phyloP scores from a whole-genome alignment of 148 eudicot genomes.

The Chenopodium formosanum region DNA sequence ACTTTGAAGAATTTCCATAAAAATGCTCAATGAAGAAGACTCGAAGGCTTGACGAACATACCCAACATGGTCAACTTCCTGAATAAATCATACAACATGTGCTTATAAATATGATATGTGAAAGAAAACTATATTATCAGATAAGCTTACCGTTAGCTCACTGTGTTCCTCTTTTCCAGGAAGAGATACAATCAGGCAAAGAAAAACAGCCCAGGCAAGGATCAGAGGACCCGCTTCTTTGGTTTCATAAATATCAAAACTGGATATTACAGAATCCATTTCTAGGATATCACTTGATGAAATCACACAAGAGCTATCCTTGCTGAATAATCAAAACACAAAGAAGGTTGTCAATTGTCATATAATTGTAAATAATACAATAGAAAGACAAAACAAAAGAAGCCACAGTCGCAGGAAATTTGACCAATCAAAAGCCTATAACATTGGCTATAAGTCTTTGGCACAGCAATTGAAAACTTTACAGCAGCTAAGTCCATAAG shows the following conservation, averaged over 20 bases:
- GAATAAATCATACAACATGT: conserved; percentile 25
- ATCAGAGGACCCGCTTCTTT: conserved; percentile 85
- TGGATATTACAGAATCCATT: conserved; percentile 67
- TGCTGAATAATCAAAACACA: conserved; percentile 33
- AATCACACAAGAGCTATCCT: conserved; percentile 63
- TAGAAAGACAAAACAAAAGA: not conserved
- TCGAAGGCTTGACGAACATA: conserved; percentile 93
- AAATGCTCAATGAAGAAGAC: conserved; percentile 63
- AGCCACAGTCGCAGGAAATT: not conserved
- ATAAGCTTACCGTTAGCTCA: conserved; percentile 50
- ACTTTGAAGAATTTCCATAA: conserved; percentile 76
- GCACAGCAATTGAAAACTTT: not conserved
- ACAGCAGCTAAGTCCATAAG: not conserved
- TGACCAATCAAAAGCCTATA: not conserved
- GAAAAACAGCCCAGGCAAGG: conserved; percentile 89
- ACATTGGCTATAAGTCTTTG: not conserved
- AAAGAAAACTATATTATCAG: conserved; percentile 1
- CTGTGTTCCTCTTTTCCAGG: conserved; percentile 56
- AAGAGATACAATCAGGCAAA: conserved; percentile 78
- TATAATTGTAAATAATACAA: not conserved
- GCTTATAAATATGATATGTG: conserved; percentile 3
- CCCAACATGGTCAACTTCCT: conserved; percentile 88
- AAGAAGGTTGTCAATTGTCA: not conserved
- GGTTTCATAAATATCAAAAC: conserved; percentile 51
- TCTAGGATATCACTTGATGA: conserved; percentile 64